phyloP scores from a whole-genome alignment of 208 protist genomes.

The Novymonas esmeraldas region DNA sequence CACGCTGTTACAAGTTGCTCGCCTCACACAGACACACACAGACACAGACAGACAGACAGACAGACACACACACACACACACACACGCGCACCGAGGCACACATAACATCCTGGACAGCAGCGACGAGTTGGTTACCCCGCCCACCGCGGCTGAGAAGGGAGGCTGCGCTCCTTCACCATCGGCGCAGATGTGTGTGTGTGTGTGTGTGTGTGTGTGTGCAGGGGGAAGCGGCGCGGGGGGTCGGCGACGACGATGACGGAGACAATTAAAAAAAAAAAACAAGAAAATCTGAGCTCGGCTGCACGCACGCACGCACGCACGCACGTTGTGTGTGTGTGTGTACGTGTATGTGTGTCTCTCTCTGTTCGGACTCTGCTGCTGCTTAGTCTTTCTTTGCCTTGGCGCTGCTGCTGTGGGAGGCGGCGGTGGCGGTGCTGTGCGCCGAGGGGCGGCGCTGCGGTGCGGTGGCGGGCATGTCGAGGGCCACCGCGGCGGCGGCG shows the following conservation, averaged over 20 bases:
- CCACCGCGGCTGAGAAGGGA: no score
- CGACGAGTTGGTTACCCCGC: no score
- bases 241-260: no score
- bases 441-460: neutral
- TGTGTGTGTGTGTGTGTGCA: neutral
- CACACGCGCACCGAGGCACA: neutral
- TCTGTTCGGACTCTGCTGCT: neutral
- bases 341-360: neutral
- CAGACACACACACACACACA: neutral
- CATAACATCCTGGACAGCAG: neutral
- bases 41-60: neutral
- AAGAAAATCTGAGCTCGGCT: no score
- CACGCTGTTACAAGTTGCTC: neutral
- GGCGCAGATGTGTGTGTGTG: neutral
- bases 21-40: neutral
- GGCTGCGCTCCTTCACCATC: no score
- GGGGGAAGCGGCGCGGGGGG: neutral
- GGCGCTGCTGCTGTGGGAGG: neutral
- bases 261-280: no score
- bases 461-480: neutral
- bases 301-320: no score
- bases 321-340: neutral
- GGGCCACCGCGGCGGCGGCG: neutral
- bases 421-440: neutral
- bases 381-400: conserved; percentile 3